Base-by-base conservation (phyloP, 1,284 basidiomycete genomes). In the Apiotrichum veenhuisii region DNA sequence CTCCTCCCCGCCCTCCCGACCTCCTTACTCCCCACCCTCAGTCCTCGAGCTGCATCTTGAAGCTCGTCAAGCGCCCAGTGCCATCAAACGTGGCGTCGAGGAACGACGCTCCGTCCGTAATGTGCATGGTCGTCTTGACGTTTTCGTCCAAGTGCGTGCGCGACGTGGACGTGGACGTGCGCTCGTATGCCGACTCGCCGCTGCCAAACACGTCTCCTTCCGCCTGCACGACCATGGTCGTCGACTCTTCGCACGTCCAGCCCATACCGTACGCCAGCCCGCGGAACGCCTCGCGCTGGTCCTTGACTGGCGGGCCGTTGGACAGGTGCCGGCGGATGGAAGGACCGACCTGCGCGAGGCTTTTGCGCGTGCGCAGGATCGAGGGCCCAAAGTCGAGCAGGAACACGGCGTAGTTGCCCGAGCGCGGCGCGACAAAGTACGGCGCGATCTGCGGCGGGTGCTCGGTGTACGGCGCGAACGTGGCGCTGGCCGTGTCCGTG, bases 351-450 rank as follows among this genome's bases (percentile, higher is more conserved):
- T 46, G 27, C 1, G 44, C 44, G 18, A 46, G 22, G 10, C 4
- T 33, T n/a, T 46, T 46, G 27, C 44, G 44, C 3, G 26, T 46
- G 8, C 44, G 44, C 27, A 46, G n/a, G 11, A 46, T 30, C n/a
- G 27, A 33, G 14, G 44, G 44, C 9, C 44, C 44, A 14, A 46
- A 46, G 27, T 46, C 44, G 44, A 46, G 44, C 44, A 46, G 30
- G 18, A 46, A 46, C 1, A 46, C 44, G 27, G 44, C 44, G 11
- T 46, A 46, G 44, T 46, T 46, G 2, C 12, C 27, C 2, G 14
- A 8, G 4, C 44, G 44, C n/a, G 44, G 44, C 1, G 44, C 44
- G 30, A 46, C 23, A 33, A 46, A 46, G 44, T 46, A 46, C 27
- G 44, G 44, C 3, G 26, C 11, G 27, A 46, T 14, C 26, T 8